These are phyloP conservation scores for Claviceps capensis DNA, from an alignment of 2,329 filamentous ascomycete genomes.

Conservation along the genomic window DNA sequence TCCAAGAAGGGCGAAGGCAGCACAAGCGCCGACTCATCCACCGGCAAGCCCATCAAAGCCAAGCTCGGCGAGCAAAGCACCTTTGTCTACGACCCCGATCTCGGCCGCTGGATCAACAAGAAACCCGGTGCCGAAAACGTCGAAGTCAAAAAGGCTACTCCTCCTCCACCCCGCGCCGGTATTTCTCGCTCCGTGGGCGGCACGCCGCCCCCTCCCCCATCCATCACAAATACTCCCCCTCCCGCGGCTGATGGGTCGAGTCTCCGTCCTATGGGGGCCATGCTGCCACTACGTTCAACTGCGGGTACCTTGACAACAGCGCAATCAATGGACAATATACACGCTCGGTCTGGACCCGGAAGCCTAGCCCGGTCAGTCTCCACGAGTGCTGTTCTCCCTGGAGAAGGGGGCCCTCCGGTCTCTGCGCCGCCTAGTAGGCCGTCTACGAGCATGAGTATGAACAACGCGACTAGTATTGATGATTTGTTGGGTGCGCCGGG, in stretches of 20 bases:
- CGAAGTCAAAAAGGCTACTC: constrained; percentile 49
- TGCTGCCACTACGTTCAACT: constrained; percentile 11
- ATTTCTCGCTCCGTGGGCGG: constrained; percentile 38
- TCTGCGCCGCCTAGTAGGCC: constrained; percentile 53
- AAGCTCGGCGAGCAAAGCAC: constrained; percentile 89
- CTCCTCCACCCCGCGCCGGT: constrained; percentile 60
- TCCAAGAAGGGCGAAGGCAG: constrained; percentile 39
- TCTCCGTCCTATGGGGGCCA: constrained; percentile 17
- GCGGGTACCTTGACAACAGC: constrained; percentile 1
- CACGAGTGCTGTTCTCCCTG: constrained; percentile 22
- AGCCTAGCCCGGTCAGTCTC: constrained; percentile 34
- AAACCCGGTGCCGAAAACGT: constrained; percentile 58
- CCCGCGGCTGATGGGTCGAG: constrained; percentile 16
- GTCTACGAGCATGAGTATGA: constrained; percentile 73
- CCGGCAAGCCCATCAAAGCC: constrained; percentile 64
- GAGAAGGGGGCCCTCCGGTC: constrained; percentile 21
- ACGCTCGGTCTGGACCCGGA: constrained; percentile 24
- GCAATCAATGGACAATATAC: constrained; percentile 13
- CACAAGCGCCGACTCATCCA: constrained; percentile 25
- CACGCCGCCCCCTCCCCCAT: constrained; percentile 40
- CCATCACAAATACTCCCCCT: constrained; percentile 22
- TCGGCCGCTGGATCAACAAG: constrained; percentile 98
- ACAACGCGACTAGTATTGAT: constrained; percentile 87
- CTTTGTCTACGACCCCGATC: constrained; percentile 89
- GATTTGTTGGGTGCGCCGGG: constrained; percentile 69